These are phyloP conservation scores for Amoebophrya sp. DNA, from an alignment of 169 alveolate genomes.

Conservation along the genomic window DNA sequence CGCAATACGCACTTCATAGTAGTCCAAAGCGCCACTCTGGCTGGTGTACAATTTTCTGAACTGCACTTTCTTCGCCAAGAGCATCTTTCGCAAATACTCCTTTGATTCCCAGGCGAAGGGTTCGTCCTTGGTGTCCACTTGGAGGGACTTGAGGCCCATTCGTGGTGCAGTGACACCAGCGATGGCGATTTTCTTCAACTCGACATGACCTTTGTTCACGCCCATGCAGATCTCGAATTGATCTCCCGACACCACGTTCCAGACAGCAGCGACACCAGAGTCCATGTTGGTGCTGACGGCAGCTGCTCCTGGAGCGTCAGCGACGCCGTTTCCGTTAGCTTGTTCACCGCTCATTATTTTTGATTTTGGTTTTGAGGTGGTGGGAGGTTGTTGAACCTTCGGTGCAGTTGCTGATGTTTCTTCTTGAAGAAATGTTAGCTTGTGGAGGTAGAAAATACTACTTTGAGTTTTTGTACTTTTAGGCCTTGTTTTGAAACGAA, in stretches of 20 bases:
- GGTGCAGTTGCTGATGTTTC: too few species aligned
- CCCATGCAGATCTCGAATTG: not conserved
- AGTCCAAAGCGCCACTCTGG: not conserved
- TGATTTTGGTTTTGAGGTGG: too few species aligned
- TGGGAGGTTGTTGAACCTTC: too few species aligned
- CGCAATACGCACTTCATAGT: not conserved
- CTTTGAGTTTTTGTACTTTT: too few species aligned
- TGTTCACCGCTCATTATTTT: too few species aligned
- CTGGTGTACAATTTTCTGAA: not conserved
- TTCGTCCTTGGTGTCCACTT: not conserved
- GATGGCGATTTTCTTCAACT: not conserved
- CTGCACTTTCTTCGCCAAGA: slow-evolving; percentile 5
- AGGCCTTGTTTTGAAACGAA: too few species aligned
- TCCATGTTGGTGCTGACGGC: not conserved
- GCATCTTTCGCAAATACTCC: not conserved
- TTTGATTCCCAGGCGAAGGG: not conserved
- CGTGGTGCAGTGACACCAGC: not conserved
- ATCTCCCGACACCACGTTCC: not conserved
- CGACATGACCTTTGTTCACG: not conserved
- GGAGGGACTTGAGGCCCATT: not conserved
- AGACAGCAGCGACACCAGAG: not conserved
- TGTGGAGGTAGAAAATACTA: too few species aligned
- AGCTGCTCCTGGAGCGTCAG: not conserved
- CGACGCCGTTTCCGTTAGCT: not conserved
- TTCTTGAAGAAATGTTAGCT: too few species aligned